Conservation (phyloP, 257 asterid genomes). For the Gentiana macrophylla region DNA sequence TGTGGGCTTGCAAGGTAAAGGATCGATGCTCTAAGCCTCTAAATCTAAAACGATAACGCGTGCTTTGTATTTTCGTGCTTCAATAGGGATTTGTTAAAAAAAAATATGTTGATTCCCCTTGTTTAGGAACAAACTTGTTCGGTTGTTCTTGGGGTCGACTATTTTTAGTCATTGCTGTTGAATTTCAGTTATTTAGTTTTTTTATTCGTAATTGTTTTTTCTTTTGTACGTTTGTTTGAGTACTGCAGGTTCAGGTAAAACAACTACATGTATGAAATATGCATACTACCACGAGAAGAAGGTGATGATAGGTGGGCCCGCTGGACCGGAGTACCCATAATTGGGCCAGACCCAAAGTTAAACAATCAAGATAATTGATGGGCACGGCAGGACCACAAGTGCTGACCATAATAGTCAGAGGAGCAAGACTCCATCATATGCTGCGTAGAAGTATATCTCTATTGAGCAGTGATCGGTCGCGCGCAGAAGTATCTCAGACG, state of each 20-base stretch:
- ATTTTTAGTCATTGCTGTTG: not conserved
- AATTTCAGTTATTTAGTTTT: not conserved
- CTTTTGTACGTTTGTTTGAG: not conserved
- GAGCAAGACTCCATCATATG: too few species aligned
- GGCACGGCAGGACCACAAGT: too few species aligned
- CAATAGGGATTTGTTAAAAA: not conserved
- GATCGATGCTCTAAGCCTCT: not conserved
- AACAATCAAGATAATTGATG: too few species aligned
- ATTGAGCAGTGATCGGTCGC: too few species aligned
- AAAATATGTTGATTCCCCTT: not conserved
- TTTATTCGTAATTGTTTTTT: not conserved
- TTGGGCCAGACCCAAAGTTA: too few species aligned
- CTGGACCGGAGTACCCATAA: too few species aligned
- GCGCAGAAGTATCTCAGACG: too few species aligned
- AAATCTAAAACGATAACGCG: not conserved
- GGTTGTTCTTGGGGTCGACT: not conserved
- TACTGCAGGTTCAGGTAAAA: constrained; percentile 71
- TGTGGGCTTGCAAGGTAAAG: constrained; percentile 92
- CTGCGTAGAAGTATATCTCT: too few species aligned
- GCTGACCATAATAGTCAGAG: too few species aligned
- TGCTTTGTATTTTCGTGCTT: not conserved
- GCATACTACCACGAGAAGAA: constrained; percentile 56
- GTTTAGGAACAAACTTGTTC: not conserved
- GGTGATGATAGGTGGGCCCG: constrained; percentile 7
- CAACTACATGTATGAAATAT: constrained; percentile 84